A percentile compares a stretch with the other conserved stretches of the same genome.
These are phyloP conservation scores for Chalciporus pseudorubinellus DNA, from an alignment of 768 basidiomycete species.

Conservation along the genomic window DNA sequence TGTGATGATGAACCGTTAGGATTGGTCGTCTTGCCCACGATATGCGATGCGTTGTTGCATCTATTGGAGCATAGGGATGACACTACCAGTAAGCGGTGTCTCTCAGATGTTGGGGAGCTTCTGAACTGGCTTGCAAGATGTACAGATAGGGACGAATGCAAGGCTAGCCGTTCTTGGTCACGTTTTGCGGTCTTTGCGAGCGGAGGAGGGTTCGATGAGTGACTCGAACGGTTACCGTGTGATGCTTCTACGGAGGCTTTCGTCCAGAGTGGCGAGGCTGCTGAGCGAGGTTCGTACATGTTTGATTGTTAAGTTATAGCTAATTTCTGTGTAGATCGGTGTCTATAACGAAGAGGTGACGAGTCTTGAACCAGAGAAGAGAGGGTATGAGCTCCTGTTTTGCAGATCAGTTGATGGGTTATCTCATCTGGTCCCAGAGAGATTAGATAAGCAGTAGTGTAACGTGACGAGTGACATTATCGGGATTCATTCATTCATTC, in stretches of 20 bases:
- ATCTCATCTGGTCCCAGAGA: conserved; percentile 15
- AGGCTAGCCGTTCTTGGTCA: conserved; percentile 49
- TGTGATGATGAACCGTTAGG: conserved; percentile 51
- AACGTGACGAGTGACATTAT: conserved; percentile 24
- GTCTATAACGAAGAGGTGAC: not conserved
- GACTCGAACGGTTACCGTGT: conserved; percentile 28
- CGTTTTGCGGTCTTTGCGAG: conserved; percentile 35
- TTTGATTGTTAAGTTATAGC: not conserved
- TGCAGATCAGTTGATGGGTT: conserved; percentile 15
- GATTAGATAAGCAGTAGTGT: conserved; percentile 17
- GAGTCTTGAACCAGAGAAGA: not conserved
- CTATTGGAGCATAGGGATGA: conserved; percentile 33
- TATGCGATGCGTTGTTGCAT: conserved; percentile 49
- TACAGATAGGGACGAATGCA: conserved; percentile 24
- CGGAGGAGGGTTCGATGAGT: conserved; percentile 5
- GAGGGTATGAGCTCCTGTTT: conserved; percentile 18
- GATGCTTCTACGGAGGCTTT: conserved; percentile 34
- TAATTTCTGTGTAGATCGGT: conserved; percentile 8
- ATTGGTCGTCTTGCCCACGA: conserved; percentile 44
- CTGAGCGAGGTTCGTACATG: conserved; percentile 26
- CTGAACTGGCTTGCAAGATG: conserved; percentile 31
- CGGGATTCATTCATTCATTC: conserved; percentile 1
- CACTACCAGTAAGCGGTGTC: conserved; percentile 25
- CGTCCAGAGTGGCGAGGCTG: conserved; percentile 22
- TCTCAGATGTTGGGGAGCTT: not conserved